Conservation (phyloP, 805 yeast species). For the Candida coleopterorum region DNA sequence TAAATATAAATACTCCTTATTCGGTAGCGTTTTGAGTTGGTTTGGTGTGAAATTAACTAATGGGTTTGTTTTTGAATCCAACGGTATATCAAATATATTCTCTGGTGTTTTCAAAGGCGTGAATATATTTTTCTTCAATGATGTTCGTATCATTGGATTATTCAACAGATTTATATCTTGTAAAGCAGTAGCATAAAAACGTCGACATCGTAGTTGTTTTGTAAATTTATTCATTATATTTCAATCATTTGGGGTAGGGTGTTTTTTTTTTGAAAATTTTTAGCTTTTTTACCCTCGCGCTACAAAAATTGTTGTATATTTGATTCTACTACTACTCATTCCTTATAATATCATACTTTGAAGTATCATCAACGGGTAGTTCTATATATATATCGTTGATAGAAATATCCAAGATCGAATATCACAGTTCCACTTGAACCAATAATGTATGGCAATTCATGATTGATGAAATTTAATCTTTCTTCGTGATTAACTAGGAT, state of each 20-base stretch:
- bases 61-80: conserved; percentile 26
- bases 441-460: conserved; percentile 75
- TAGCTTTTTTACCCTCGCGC: background rate
- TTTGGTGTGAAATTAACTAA: conserved; percentile 23
- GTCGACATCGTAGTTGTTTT: background rate
- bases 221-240: background rate
- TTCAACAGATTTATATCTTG: no score
- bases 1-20: conserved; percentile 22
- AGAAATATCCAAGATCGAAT: conserved; percentile 69
- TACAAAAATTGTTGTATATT: no score
- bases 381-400: conserved; percentile 45
- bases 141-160: no score
- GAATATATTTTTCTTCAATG: no score
- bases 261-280: background rate
- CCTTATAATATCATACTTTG: no score
- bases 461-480: conserved; percentile 45
- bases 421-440: conserved; percentile 84
- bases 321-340: no score
- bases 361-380: conserved; percentile 12
- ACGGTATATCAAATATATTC: no score
- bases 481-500: conserved; percentile 18
- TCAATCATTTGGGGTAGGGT: background rate
- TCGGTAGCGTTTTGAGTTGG: conserved; percentile 20
- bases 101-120: no score
- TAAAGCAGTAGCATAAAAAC: no score